Evolutionary conservation across 2,329 filamentous ascomycete species (phyloP).

Genomic region (Pseudogymnoascus sp.): DNA sequence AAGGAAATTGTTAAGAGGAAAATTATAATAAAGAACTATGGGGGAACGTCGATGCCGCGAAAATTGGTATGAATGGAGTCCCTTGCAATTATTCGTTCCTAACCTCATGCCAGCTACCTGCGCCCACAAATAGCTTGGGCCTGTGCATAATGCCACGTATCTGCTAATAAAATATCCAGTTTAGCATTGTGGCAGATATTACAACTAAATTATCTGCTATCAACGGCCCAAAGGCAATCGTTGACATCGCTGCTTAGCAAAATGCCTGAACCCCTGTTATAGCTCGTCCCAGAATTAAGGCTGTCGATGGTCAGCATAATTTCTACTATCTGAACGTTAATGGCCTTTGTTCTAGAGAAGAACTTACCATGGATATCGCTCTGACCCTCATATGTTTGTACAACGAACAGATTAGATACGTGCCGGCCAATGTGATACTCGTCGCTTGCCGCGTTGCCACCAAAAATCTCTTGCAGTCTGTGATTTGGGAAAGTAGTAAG

Average conservation of each 20-base stretch:
- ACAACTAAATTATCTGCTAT: neutral
- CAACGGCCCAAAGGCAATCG: neutral
- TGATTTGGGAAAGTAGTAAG: neutral
- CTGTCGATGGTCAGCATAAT: constrained; percentile 37
- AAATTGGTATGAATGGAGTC: too few species aligned
- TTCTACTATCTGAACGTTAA: constrained; percentile 31
- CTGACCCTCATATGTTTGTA: constrained; percentile 96
- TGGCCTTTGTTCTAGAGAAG: neutral
- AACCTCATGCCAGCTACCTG: too few species aligned
- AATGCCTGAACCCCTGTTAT: constrained; percentile 76
- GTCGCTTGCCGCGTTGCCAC: constrained; percentile 92
- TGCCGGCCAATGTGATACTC: constrained; percentile 93
- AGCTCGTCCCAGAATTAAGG: constrained; percentile 59
- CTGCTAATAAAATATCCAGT: neutral
- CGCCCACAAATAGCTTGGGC: too few species aligned
- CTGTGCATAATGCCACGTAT: neutral
- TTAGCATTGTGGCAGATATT: too few species aligned
- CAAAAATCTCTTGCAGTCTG: constrained; percentile 86
- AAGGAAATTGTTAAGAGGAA: neutral
- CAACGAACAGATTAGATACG: constrained; percentile 92
- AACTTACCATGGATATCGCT: constrained; percentile 72
- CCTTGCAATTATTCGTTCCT: too few species aligned
- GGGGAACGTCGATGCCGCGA: neutral
- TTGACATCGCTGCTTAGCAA: constrained; percentile 15
- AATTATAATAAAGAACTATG: neutral